Evolutionary conservation across 257 asterid genomes (phyloP), one percentile per base, ranked within the genome.

Genomic region (Przewalskia tangutica): DNA sequence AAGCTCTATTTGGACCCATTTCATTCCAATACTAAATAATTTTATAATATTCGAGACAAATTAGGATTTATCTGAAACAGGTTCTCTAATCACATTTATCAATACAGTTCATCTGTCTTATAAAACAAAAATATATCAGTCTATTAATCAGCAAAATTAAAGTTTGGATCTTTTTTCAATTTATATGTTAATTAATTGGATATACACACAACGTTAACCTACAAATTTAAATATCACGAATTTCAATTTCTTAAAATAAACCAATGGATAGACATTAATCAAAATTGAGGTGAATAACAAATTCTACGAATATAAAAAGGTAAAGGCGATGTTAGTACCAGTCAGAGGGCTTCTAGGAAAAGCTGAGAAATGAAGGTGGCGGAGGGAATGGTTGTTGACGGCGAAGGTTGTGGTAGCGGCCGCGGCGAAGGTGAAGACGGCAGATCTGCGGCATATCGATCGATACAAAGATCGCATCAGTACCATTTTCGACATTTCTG

Each of bases 391-490:
- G 92, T 87, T 90, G 86, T 84, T 89, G 84, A 84, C 90, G 81
- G 90, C 83, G 82, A 82, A 67, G 80, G 89, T 84, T 83, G 87
- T 82, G 63, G 84, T 27, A 2, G 42, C 82, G 66, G 76, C 79
- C 6, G 84, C n/a, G n/a, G 90, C 44, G 83, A 89, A 44, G 75
- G 89, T 83, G 76, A 89, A 77, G 58, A 17, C 83, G 12, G 85
- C 87, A 84, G 96, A 92, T 89, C 97, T 84, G 80, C 96, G 94
- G 85, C 67, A 55, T 58, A 92, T 54, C 62, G 96, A 90, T 59
- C 97, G 95, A 88, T 86, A 88, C 77, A 93, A 32, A 84, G 97
- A 93, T 88, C 99, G 90, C 83, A 88, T 76, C 84, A 89, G 77
- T 90, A 90, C 67, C 88, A 86, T 70, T 84, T 90, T 95, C 87